phyloP scores from a whole-genome alignment of 306 rosid species.

The Phaseolus lunatus region DNA sequence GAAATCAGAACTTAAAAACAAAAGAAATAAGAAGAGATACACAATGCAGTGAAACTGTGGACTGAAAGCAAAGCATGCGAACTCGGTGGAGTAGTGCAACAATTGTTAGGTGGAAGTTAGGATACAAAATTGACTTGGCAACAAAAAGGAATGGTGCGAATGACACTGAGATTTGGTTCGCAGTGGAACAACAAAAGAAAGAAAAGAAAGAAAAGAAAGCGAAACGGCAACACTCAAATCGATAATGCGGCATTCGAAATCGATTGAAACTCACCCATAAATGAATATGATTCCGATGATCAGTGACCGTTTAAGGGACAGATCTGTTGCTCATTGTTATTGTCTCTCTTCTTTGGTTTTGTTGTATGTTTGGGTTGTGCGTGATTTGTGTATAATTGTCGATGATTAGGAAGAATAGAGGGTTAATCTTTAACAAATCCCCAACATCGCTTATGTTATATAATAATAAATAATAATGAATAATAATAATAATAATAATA shows the following conservation, averaged over 20 bases:
- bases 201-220: constrained; percentile 40
- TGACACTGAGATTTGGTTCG: constrained; percentile 25
- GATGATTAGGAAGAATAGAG: constrained; percentile 2
- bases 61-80: constrained; percentile 70
- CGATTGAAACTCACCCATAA: constrained; percentile 64
- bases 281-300: neutral
- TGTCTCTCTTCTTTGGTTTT: constrained; percentile 5
- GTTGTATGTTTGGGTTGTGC: neutral
- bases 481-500: too few relatives aligned
- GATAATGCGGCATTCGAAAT: constrained; percentile 36
- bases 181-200: neutral
- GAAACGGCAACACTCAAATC: constrained; percentile 56
- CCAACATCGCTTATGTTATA: neutral
- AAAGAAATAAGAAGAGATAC: neutral
- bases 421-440: neutral
- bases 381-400: constrained; percentile 4
- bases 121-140: constrained; percentile 67
- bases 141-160: constrained; percentile 48
- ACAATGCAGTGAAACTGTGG: constrained; percentile 59
- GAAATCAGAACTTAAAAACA: constrained; percentile 6
- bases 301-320: constrained; percentile 41
- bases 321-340: constrained; percentile 58
- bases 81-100: constrained; percentile 26
- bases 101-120: constrained; percentile 59
- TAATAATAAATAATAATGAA: neutral